Conservation (phyloP, 192 early-diverging fungal species). For the Mortierella alpina region DNA sequence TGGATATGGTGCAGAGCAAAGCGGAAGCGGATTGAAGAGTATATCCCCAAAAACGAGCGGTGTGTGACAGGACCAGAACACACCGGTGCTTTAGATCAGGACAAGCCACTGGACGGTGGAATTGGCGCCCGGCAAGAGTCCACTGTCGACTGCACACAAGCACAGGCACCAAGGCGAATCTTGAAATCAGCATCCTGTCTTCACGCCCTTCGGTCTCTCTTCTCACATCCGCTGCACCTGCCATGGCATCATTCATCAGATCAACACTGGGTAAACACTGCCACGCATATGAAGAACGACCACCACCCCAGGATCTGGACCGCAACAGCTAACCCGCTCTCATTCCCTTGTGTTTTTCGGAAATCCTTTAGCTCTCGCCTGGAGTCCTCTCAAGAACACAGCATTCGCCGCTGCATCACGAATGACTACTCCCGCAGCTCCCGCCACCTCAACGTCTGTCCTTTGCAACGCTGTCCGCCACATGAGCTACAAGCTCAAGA, state of each 20-base stretch:
- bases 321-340: background rate
- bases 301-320: too few relatives aligned
- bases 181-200: background rate
- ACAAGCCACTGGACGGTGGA: too few relatives aligned
- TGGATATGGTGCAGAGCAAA: slow-evolving; percentile 37
- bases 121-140: too few relatives aligned
- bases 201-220: background rate
- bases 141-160: too few relatives aligned
- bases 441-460: slow-evolving; percentile 30
- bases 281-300: too few relatives aligned
- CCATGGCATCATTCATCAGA: slow-evolving; percentile 49
- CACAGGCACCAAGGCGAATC: too few relatives aligned
- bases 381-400: slow-evolving; percentile 50
- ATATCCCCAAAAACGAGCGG: slow-evolving; percentile 14
- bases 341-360: background rate
- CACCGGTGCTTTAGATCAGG: too few relatives aligned
- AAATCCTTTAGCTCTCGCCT: slow-evolving; percentile 35
- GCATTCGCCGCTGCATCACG: slow-evolving; percentile 30
- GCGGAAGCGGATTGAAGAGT: slow-evolving; percentile 10
- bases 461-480: slow-evolving; percentile 51
- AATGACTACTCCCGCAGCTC: slow-evolving; percentile 18
- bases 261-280: slow-evolving; percentile 40
- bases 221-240: background rate
- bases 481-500: slow-evolving; percentile 55
- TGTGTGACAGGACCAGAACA: too few relatives aligned